Evolutionary conservation across 345 rosid species (phyloP), one percentile per base, ranked within the genome.

Genomic region (Abelmoschus esculentus): DNA sequence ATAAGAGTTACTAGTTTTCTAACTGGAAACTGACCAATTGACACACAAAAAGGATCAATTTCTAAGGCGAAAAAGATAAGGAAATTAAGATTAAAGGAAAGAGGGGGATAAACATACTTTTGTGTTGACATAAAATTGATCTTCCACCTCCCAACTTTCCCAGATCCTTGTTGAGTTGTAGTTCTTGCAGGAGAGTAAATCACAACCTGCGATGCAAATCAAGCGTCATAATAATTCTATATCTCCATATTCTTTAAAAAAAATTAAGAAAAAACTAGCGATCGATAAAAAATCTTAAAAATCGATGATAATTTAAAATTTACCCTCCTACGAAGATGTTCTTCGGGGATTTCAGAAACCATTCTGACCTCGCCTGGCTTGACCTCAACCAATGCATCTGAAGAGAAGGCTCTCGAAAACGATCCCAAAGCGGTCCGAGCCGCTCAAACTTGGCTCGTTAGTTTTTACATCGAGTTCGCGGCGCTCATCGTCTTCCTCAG

Each of bases 81-180:
- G 3, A 12, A 46, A 46, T 10, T 46, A 10, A 2, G 50, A 15
- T 12, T 46, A 12, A 46, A 9, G 50, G 50, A 12, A 50, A 50
- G 36, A 8, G 9, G 2, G 8, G 19, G 53, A 34, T 54, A 11
- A 26, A 77, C 84, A 69, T 88, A 89, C 99, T 91, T 95, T 17
- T 88, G 85, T 26, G 93, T 91, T 26, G 99, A 91, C 78, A 91
- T 0, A 75, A 95, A 50, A 82, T 95, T 86, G 81, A 95, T 91
- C 69, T 87, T 91, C 67, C 55, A 50, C 18, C 6, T 50, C 5
- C 55, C 55, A 15, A 50, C 55, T 50, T 50, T 50, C 17, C 55
- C 55, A 50, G 55, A 50, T 50, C 55, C 55, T 50, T 50, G 55
- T 50, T 50, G 55, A 15, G 55, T 14, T 15, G 55, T 19, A 14